Conservation (phyloP, 805 yeast species). For the Teunomyces funiuensis region DNA sequence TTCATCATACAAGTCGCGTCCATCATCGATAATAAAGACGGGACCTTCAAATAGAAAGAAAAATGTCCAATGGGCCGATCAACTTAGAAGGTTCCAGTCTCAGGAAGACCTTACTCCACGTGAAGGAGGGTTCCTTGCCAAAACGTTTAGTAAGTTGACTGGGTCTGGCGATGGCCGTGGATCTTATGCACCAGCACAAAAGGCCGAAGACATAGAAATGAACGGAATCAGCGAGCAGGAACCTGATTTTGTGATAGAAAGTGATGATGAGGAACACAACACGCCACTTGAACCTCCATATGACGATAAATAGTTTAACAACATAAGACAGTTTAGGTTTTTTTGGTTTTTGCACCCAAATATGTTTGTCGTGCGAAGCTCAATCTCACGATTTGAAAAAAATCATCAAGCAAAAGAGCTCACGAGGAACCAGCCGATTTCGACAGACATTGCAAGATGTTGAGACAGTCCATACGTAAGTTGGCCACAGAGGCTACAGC, state of each 20-base stretch:
- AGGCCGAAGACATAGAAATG: slow-evolving; percentile 25
- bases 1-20: slow-evolving; percentile 35
- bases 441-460: slow-evolving; percentile 16
- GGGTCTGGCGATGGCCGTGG: slow-evolving; percentile 24
- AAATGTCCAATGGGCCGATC: slow-evolving; percentile 50
- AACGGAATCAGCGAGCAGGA: slow-evolving; percentile 1
- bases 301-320: not conserved
- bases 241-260: slow-evolving; percentile 44
- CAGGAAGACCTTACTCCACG: slow-evolving; percentile 17
- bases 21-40: slow-evolving; percentile 43
- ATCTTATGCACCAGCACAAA: slow-evolving; percentile 24
- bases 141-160: slow-evolving; percentile 33
- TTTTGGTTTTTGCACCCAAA: slow-evolving; percentile 4
- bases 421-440: not conserved
- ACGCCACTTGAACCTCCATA: not conserved
- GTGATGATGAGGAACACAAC: slow-evolving; percentile 44
- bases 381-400: not conserved
- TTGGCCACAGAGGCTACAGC: slow-evolving; percentile 27
- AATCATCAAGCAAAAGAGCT: not conserved
- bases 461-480: slow-evolving; percentile 27
- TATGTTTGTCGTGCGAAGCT: not conserved
- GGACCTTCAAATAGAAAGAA: slow-evolving; percentile 36
- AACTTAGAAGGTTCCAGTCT: slow-evolving; percentile 34
- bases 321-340: no score
- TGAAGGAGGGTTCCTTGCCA: slow-evolving; percentile 38